Conservation (phyloP, 2,329 filamentous ascomycete genomes). For the Pseudogymnoascus sp. region DNA sequence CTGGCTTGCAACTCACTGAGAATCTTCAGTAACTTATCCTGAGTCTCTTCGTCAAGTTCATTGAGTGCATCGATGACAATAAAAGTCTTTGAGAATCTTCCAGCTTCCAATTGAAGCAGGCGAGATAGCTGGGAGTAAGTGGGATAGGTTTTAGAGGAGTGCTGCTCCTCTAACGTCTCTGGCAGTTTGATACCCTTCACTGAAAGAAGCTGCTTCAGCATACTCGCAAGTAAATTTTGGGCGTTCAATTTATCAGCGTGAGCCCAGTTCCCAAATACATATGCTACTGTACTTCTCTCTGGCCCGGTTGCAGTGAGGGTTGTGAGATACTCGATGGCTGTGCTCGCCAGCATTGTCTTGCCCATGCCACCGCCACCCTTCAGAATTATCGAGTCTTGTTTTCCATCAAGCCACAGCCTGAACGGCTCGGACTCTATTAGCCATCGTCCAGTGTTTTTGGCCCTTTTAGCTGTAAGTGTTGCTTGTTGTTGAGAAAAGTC, state of each 20-base stretch:
- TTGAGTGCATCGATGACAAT: not conserved
- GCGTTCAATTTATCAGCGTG: not conserved
- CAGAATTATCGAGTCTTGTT: not conserved
- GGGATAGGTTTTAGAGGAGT: not conserved
- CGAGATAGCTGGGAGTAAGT: not conserved
- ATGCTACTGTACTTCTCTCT: not conserved
- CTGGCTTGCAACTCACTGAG: not conserved
- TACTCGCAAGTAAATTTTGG: not conserved
- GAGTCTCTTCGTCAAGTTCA: not conserved
- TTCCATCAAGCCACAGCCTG: not conserved
- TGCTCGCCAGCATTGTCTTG: slow-evolving; percentile 1
- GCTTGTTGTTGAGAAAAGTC: not conserved
- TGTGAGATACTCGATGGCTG: not conserved
- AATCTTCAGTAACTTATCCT: not conserved
- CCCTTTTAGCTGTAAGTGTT: not conserved
- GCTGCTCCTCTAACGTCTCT: not conserved
- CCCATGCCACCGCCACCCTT: not conserved
- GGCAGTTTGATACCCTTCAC: not conserved
- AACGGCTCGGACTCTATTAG: not conserved
- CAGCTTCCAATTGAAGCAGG: not conserved
- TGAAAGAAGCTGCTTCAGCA: not conserved
- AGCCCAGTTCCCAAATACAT: not conserved
- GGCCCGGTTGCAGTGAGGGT: not conserved
- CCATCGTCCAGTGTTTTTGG: not conserved
- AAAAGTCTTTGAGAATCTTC: not conserved